These are phyloP conservation scores for Triglochin maritima DNA, from an alignment of 106 monocot genomes.

Conservation along the genomic window DNA sequence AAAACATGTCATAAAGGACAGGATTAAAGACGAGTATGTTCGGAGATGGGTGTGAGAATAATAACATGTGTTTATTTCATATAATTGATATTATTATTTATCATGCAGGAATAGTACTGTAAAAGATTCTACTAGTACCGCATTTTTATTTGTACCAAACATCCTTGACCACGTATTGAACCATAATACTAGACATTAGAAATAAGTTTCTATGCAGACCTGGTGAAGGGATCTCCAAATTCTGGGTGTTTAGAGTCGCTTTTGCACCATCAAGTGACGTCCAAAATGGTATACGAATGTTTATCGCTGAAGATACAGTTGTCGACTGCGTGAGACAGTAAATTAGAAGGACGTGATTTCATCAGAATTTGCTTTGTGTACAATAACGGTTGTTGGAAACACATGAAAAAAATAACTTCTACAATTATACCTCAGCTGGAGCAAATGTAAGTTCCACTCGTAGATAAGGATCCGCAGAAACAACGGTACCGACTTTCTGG, in stretches of 20 bases:
- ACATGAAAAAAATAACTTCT: not conserved
- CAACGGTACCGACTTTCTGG: conserved; percentile 11
- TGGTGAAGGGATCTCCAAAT: conserved; percentile 10
- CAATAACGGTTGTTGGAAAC: not conserved
- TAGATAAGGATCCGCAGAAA: conserved; percentile 15
- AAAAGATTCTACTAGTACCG: not conserved
- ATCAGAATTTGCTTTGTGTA: not conserved
- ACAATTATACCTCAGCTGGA: conserved; percentile 7
- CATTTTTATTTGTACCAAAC: not conserved
- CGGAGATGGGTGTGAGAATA: not conserved
- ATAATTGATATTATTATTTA: not conserved
- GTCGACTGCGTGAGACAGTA: conserved; percentile 13
- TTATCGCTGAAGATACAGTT: conserved; percentile 33
- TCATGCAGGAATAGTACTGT: not conserved
- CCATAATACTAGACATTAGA: not conserved
- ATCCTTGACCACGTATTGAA: not conserved
- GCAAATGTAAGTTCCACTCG: conserved; percentile 11
- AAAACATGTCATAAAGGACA: not conserved
- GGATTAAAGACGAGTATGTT: not conserved
- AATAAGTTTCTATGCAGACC: conserved; percentile 1
- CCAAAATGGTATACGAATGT: conserved; percentile 71
- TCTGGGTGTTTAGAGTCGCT: conserved; percentile 35
- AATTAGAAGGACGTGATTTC: no score
- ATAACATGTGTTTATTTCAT: not conserved
- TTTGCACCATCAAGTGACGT: conserved; percentile 33